phyloP scores from a whole-genome alignment of 441 rosid genomes.

The Erysimum cheiri region DNA sequence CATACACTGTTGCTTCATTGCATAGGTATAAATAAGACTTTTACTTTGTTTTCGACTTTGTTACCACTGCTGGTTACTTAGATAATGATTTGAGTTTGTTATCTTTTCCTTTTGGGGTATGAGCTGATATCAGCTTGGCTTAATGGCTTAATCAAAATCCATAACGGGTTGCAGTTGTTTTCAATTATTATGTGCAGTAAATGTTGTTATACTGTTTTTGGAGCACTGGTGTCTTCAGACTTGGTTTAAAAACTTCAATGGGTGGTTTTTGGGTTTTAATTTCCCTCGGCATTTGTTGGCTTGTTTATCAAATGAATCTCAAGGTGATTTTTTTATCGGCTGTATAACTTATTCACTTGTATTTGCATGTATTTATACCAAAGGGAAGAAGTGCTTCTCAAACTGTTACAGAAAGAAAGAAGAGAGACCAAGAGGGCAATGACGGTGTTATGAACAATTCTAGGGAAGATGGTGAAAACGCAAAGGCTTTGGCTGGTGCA shows the following conservation, averaged over 20 bases:
- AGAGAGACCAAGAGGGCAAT: constrained; percentile 59
- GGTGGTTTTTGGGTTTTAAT: constrained; percentile 26
- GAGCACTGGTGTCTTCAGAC: constrained; percentile 14
- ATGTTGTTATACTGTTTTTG: constrained; percentile 21
- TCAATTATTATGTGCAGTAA: constrained; percentile 1
- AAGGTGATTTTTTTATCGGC: background rate
- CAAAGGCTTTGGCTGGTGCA: constrained; percentile 52
- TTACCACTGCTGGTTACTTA: constrained; percentile 15
- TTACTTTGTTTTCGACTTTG: background rate
- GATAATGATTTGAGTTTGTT: constrained; percentile 6
- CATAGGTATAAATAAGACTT: background rate
- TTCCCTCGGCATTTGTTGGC: background rate
- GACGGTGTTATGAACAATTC: constrained; percentile 49
- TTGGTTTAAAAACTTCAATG: constrained; percentile 16
- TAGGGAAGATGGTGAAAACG: constrained; percentile 55
- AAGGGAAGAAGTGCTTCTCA: constrained; percentile 72
- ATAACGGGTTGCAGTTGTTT: constrained; percentile 6
- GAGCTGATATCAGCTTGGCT: constrained; percentile 14
- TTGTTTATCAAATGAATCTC: constrained; percentile 10
- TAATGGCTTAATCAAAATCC: background rate
- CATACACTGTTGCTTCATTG: constrained; percentile 8
- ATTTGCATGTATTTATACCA: constrained; percentile 52
- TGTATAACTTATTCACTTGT: constrained; percentile 20
- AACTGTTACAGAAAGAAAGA: constrained; percentile 68
- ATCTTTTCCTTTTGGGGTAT: constrained; percentile 34